Conservation (phyloP, 2,329 filamentous ascomycete genomes). For the Fusarium udum region DNA sequence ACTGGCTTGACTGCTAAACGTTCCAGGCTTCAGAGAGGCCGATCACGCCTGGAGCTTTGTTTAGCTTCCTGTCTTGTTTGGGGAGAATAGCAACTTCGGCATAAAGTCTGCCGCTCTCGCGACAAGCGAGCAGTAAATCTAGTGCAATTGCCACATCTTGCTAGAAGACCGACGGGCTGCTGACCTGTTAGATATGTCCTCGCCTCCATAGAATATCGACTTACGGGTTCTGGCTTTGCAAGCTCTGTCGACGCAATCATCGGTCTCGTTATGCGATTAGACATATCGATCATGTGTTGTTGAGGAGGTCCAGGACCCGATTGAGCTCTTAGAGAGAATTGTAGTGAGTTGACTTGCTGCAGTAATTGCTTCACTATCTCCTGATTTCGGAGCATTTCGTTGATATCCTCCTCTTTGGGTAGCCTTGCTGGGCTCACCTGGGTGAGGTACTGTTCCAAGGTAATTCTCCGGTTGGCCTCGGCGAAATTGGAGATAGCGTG, state of each 20-base stretch:
- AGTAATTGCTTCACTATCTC: background rate
- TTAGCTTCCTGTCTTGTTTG: background rate
- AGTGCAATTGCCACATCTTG: background rate
- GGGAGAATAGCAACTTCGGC: background rate
- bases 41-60: background rate
- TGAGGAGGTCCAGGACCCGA: background rate
- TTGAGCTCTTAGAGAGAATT: background rate
- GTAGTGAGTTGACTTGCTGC: background rate
- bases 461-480: background rate
- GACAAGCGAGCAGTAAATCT: background rate
- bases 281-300: background rate
- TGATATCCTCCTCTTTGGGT: background rate
- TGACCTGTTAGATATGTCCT: background rate
- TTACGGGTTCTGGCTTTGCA: background rate
- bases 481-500: background rate
- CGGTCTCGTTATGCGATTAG: background rate
- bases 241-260: background rate
- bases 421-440: background rate
- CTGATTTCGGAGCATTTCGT: background rate
- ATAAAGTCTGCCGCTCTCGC: background rate
- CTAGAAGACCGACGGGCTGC: background rate
- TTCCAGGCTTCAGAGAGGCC: background rate
- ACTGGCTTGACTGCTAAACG: rapidly evolving
- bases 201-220: background rate
- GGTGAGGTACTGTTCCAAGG: background rate